Percentiles rank a stretch among this genome's conserved stretches.
Conservation (phyloP, 345 rosid genomes). For the Citrus sp. region DNA sequence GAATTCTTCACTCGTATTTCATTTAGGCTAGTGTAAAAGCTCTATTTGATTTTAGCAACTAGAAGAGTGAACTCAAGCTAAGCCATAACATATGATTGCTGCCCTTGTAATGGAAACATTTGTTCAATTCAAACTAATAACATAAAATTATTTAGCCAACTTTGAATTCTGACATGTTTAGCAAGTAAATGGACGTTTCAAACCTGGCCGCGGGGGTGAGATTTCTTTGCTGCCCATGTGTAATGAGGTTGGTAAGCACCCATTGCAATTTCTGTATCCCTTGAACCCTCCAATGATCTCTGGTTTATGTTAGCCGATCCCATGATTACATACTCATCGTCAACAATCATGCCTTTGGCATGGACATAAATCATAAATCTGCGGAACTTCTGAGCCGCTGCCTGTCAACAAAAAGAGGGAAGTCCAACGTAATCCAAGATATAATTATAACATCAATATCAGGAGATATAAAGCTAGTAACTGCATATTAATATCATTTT, state of each 20-base stretch:
- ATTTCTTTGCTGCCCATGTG: slow-evolving; percentile 51
- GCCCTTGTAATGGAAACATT: not conserved
- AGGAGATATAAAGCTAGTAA: not conserved
- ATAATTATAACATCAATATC: not conserved
- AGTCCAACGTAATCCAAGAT: not conserved
- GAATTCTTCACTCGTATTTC: not conserved
- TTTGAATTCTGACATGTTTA: not conserved
- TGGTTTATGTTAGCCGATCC: slow-evolving; percentile 81
- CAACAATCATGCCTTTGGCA: slow-evolving; percentile 76
- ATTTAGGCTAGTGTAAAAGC: not conserved
- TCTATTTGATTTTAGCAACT: not conserved
- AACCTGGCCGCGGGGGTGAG: slow-evolving; percentile 62
- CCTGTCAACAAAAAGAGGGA: slow-evolving; percentile 27
- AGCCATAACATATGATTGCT: not conserved
- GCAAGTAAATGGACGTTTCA: not conserved
- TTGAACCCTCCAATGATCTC: slow-evolving; percentile 74
- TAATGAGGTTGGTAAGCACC: slow-evolving; percentile 63
- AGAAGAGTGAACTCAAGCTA: not conserved
- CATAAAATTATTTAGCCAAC: too few species aligned
- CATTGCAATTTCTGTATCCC: slow-evolving; percentile 75
- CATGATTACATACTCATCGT: slow-evolving; percentile 60
- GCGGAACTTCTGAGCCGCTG: slow-evolving; percentile 33
- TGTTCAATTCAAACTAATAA: not conserved
- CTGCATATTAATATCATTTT: not conserved
- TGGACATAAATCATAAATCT: slow-evolving; percentile 76